These are phyloP conservation scores for Meyerozyma athensensis DNA, from an alignment of 1,139 yeast genomes.

Conservation along the genomic window DNA sequence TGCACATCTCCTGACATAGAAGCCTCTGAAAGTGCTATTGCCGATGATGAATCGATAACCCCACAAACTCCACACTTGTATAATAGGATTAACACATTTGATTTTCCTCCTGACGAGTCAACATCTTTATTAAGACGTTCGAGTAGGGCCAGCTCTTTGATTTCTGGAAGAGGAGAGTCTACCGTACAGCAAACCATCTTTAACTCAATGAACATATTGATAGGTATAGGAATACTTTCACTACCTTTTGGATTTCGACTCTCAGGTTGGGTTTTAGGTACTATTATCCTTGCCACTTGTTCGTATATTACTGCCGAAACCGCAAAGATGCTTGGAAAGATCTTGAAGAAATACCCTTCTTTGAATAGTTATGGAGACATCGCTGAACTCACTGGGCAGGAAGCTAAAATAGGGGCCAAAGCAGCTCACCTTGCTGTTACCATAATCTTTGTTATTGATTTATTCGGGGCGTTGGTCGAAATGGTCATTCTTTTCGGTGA, in stretches of 20 bases:
- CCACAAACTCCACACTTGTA: not conserved
- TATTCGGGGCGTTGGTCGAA: conserved; percentile 74
- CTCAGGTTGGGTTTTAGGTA: conserved; percentile 78
- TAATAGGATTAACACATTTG: conserved; percentile 1
- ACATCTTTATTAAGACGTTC: not conserved
- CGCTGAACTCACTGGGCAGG: conserved; percentile 26
- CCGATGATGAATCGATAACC: not conserved
- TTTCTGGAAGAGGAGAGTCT: conserved; percentile 23
- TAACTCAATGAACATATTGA: conserved; percentile 78
- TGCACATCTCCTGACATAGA: conserved; percentile 16
- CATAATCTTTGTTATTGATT: conserved; percentile 65
- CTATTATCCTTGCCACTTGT: conserved; percentile 46
- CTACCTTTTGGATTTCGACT: conserved; percentile 75
- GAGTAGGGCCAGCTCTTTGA: not conserved
- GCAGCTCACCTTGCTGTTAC: conserved; percentile 59
- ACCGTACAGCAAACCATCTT: conserved; percentile 86
- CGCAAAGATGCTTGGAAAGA: conserved; percentile 47
- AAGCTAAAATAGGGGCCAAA: conserved; percentile 28
- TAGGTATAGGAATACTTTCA: conserved; percentile 84
- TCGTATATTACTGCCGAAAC: conserved; percentile 65
- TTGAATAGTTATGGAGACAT: conserved; percentile 42
- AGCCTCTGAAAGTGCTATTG: not conserved
- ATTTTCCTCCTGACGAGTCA: not conserved
- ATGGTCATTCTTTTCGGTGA: conserved; percentile 80
- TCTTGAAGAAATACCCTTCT: conserved; percentile 29